These are phyloP conservation scores for Ilex paraguariensis DNA, from an alignment of 305 asterid species.

Conservation along the genomic window DNA sequence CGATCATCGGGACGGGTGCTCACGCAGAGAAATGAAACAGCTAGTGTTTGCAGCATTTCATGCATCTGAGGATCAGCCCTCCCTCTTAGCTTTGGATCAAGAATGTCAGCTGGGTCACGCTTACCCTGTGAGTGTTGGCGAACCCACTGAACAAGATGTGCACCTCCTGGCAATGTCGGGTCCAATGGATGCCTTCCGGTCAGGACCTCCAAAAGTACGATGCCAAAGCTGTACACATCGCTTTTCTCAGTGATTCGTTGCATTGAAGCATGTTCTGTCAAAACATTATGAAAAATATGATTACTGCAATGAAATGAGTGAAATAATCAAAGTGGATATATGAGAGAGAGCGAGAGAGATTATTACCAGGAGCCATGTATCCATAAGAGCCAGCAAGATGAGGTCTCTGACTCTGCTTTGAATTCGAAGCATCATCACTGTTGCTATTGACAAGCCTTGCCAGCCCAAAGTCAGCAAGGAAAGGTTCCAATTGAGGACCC, in stretches of 20 bases:
- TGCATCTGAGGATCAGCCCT: slow-evolving; percentile 2
- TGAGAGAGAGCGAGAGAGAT: no score
- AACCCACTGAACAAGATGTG: slow-evolving; percentile 7
- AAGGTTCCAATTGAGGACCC: background rate
- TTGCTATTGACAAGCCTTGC: background rate
- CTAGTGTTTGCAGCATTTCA: slow-evolving; percentile 1
- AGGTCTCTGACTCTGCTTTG: background rate
- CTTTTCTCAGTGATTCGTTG: background rate
- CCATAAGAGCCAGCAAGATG: background rate
- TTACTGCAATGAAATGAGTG: no score
- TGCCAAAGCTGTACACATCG: slow-evolving; percentile 1
- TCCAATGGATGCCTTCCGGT: slow-evolving; percentile 1
- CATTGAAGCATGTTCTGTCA: slow-evolving; percentile 2
- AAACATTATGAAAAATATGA: no score
- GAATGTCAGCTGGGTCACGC: slow-evolving; percentile 1
- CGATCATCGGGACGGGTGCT: background rate
- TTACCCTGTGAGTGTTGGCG: background rate
- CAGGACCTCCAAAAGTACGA: background rate
- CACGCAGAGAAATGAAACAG: background rate
- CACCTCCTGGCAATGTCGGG: slow-evolving; percentile 4
- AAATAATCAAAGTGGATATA: no score
- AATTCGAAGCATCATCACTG: background rate
- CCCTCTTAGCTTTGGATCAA: slow-evolving; percentile 1
- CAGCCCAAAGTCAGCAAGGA: background rate
- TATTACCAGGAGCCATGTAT: background rate